Conservation (phyloP, 768 basidiomycete species). For the Amylocystis lapponica region DNA sequence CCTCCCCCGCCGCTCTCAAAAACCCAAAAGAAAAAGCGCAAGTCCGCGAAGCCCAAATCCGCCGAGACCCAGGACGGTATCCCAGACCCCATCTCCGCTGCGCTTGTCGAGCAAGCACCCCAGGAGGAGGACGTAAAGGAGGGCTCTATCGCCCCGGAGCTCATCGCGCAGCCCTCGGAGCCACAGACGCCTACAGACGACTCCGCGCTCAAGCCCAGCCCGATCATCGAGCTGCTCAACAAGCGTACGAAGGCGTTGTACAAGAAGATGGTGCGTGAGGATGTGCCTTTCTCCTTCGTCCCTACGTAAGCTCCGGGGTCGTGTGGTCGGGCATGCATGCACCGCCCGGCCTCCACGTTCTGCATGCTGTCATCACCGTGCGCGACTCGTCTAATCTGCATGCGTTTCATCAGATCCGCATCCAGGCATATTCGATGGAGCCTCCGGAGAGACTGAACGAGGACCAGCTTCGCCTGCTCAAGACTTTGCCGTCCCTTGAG, state of each 20-base stretch:
- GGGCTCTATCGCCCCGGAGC: conserved; percentile 40
- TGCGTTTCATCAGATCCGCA: conserved; percentile 48
- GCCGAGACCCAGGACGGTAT: conserved; percentile 35
- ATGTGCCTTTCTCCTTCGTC: neutral
- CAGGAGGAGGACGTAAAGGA: conserved; percentile 43
- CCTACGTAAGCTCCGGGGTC: conserved; percentile 1
- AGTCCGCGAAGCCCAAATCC: conserved; percentile 37
- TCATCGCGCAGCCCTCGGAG: conserved; percentile 30
- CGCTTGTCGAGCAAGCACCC: conserved; percentile 45
- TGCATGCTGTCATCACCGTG: conserved; percentile 2
- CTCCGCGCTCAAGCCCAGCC: conserved; percentile 54
- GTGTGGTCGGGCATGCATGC: neutral
- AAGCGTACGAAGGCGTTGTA: conserved; percentile 72
- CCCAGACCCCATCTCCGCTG: conserved; percentile 41
- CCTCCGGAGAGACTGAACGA: conserved; percentile 75
- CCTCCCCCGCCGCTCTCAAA: conserved; percentile 56
- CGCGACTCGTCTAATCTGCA: neutral
- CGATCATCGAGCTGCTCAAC: conserved; percentile 71
- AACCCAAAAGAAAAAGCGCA: conserved; percentile 59
- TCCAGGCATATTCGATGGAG: conserved; percentile 63
- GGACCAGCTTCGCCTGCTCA: conserved; percentile 75
- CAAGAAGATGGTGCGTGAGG: conserved; percentile 73
- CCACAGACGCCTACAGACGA: conserved; percentile 15
- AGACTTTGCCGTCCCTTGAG: conserved; percentile 70
- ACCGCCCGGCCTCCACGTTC: conserved; percentile 3